These are phyloP conservation scores for Albophoma yamanashiensis DNA, from an alignment of 2,329 filamentous ascomycete genomes.

Conservation along the genomic window DNA sequence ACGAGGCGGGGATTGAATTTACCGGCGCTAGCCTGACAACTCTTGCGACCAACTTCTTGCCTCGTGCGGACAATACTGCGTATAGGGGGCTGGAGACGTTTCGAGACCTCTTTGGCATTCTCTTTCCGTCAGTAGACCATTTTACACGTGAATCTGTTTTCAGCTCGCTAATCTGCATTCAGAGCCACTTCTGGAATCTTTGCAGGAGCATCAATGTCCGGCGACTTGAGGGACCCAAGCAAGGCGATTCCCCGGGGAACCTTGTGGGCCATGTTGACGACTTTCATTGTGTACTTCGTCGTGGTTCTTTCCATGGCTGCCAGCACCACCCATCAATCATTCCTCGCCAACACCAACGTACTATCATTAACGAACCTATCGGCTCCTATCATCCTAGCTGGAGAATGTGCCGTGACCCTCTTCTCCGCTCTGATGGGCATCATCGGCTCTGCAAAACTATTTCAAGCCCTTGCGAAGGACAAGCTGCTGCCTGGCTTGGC, in stretches of 20 bases:
- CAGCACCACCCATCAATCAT: slow-evolving; percentile 62
- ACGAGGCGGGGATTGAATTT: slow-evolving; percentile 55
- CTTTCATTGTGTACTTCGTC: slow-evolving; percentile 63
- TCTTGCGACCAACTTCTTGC: slow-evolving; percentile 62
- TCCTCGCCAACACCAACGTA: slow-evolving; percentile 66
- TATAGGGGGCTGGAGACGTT: slow-evolving; percentile 58
- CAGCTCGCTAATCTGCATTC: background rate
- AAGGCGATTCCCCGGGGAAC: slow-evolving; percentile 80
- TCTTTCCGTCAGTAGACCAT: slow-evolving; percentile 49
- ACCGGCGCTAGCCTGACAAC: slow-evolving; percentile 67
- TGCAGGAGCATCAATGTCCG: slow-evolving; percentile 80
- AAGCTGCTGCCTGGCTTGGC: slow-evolving; percentile 66
- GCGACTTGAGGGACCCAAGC: slow-evolving; percentile 72
- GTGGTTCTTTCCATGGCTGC: slow-evolving; percentile 72
- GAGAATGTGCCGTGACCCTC: slow-evolving; percentile 72
- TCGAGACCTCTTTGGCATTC: slow-evolving; percentile 73
- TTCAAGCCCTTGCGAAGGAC: slow-evolving; percentile 75
- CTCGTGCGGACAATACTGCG: slow-evolving; percentile 53
- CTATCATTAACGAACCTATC: slow-evolving; percentile 77
- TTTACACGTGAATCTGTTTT: slow-evolving; percentile 10
- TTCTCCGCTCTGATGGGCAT: slow-evolving; percentile 85
- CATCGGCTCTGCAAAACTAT: slow-evolving; percentile 72
- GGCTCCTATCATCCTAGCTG: slow-evolving; percentile 60
- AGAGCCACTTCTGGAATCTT: slow-evolving; percentile 45
- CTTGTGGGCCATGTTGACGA: slow-evolving; percentile 63